These are phyloP conservation scores for Alternaria tenuissima DNA, from an alignment of 2,329 filamentous ascomycete genomes.

Conservation along the genomic window DNA sequence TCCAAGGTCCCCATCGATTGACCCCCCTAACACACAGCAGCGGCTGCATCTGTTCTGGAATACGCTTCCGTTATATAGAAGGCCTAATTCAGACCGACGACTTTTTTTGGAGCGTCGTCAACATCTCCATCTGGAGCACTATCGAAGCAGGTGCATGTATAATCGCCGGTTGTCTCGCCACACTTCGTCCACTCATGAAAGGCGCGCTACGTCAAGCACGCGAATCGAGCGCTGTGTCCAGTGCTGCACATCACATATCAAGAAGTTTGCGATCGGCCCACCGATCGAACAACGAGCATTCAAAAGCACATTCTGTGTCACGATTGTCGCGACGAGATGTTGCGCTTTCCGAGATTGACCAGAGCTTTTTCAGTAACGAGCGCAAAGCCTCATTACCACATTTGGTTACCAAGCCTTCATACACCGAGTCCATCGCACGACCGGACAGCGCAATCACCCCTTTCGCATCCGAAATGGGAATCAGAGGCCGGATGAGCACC, in stretches of 20 bases:
- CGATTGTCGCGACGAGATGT: background rate
- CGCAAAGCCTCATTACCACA: background rate
- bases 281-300: background rate
- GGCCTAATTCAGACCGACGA: constrained; percentile 53
- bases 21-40: constrained; percentile 29
- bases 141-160: constrained; percentile 52
- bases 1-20: background rate
- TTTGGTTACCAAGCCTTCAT: background rate
- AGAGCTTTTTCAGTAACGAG: background rate
- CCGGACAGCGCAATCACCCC: constrained; percentile 11
- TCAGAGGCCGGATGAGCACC: background rate
- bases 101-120: constrained; percentile 57
- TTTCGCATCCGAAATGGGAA: background rate
- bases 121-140: constrained; percentile 54
- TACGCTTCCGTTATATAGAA: constrained; percentile 60
- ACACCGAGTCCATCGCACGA: constrained; percentile 5
- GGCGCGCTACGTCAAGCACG: constrained; percentile 8
- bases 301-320: background rate
- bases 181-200: constrained; percentile 59
- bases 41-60: constrained; percentile 63
- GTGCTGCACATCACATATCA: constrained; percentile 9
- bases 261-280: constrained; percentile 10
- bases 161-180: constrained; percentile 60
- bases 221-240: background rate
- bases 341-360: background rate